Evolutionary conservation across 2,329 filamentous ascomycete genomes (phyloP).

Genomic region (Botryotinia convoluta): DNA sequence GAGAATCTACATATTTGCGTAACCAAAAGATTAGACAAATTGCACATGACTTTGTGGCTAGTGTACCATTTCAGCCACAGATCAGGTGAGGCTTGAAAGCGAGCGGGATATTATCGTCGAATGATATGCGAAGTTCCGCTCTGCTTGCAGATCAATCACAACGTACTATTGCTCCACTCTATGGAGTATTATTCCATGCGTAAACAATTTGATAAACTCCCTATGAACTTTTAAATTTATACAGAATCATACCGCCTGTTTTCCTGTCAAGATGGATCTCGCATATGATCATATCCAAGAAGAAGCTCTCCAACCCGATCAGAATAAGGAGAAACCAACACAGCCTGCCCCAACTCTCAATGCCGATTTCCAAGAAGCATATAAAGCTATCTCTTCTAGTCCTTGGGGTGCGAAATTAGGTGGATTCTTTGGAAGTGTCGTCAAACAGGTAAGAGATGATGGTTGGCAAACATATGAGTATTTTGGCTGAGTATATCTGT

Average conservation of each 20-base stretch:
- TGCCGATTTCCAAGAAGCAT: conserved; percentile 88
- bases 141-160: conserved; percentile 9
- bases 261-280: conserved; percentile 69
- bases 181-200: not conserved
- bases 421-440: conserved; percentile 85
- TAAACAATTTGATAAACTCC: not conserved
- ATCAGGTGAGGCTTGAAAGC: conserved; percentile 11
- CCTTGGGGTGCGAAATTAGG: conserved; percentile 89
- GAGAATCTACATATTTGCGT: not conserved
- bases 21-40: not conserved
- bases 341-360: conserved; percentile 62
- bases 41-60: conserved; percentile 1
- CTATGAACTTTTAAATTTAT: not conserved
- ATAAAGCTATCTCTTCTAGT: conserved; percentile 86
- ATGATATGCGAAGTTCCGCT: not conserved
- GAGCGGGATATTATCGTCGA: not conserved
- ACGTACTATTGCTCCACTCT: not conserved
- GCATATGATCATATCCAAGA: conserved; percentile 97
- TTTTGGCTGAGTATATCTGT: conserved; percentile 8
- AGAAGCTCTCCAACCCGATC: conserved; percentile 61
- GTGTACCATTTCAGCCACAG: not conserved
- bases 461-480: not conserved
- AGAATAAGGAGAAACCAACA: conserved; percentile 46
- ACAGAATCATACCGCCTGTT: not conserved
- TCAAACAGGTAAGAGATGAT: conserved; percentile 71